A percentile compares a stretch with the other conserved stretches of the same genome.
phyloP scores from a whole-genome alignment of 2,329 filamentous ascomycete genomes.

The Blumeria hordei region DNA sequence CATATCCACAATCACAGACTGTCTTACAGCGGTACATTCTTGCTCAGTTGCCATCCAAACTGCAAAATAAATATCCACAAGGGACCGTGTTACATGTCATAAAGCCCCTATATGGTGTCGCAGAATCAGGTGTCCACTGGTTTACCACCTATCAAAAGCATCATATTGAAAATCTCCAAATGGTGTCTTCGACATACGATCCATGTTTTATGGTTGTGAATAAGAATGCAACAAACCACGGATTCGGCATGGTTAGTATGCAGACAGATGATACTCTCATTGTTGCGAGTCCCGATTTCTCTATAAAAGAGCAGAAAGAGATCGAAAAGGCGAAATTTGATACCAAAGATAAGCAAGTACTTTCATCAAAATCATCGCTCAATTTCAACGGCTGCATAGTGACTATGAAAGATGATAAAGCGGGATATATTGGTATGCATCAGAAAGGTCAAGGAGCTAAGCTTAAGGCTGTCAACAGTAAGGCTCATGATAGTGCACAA shows the following conservation, averaged over 20 bases:
- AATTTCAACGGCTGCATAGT: too few relatives aligned
- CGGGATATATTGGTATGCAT: neutral
- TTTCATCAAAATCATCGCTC: too few relatives aligned
- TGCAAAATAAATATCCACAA: neutral
- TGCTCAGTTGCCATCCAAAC: neutral
- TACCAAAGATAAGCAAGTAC: neutral
- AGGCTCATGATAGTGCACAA: neutral
- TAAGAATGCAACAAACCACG: neutral
- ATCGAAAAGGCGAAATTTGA: too few relatives aligned
- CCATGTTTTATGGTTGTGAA: constrained; percentile 1
- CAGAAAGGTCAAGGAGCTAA: neutral
- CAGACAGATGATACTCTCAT: constrained; percentile 3
- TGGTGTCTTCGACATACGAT: constrained; percentile 1
- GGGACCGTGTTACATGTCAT: neutral
- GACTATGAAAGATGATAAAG: neutral
- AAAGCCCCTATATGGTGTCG: neutral
- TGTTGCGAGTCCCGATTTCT: neutral
- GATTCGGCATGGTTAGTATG: constrained; percentile 1
- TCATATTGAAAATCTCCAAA: neutral
- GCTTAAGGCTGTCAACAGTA: neutral
- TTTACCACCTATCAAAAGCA: neutral
- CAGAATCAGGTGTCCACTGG: neutral
- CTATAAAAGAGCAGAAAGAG: neutral
- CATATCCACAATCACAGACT: neutral
- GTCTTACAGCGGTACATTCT: neutral